Evolutionary conservation across 352 stramenopile species (phyloP), one percentile per base, ranked within the genome.

Genomic region (Pythium rishiriense): DNA sequence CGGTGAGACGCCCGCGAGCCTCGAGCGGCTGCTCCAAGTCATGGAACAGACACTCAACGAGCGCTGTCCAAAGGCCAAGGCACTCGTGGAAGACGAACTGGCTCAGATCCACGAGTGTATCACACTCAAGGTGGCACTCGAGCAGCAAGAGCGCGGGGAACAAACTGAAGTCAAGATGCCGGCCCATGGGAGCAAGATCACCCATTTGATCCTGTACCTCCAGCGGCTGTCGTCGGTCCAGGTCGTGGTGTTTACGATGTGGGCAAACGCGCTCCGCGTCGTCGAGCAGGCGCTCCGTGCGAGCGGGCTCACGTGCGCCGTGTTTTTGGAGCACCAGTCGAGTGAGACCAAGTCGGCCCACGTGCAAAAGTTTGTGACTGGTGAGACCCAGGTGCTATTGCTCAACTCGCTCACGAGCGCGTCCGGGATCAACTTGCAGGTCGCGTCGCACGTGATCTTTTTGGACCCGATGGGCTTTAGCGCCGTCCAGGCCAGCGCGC

Each of bases 171-270:
- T 19, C n/a, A 45, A 47, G 24, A 73, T 78, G 29, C 72, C 72
- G 15, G 58, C 58, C n/a, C 85, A 88, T 64, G 87, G 87, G 25
- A 90, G 67, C 62, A 96, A 96, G 67, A 87, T 90, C 45, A 78
- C 77, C 28, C 66, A 79, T 11, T 62, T 96, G 15, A 75, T 96
- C 55, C 74, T 78, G 46, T 92, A 89, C 50, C 64, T 94, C 24
- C 66, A 66, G 21, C 73, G 75, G 7, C 48, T 89, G 31, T 43
- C 68, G n/a, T 78, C 57, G 15, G 75, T 79, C 42, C 85, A 92
- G 53, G 83, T 89, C 17, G 87, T 96, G 45, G 67, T 96, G 41
- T 96, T 96, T 64, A 91, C 81, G 19, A 93, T 92, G 78, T 96
- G 85, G 85, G 58, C 82, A 65, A 76, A 70, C 41, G 84, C 76